Evolutionary conservation across 257 asterid genomes (phyloP), one percentile per base, ranked within the genome.

Genomic region (Asclepias syriaca): DNA sequence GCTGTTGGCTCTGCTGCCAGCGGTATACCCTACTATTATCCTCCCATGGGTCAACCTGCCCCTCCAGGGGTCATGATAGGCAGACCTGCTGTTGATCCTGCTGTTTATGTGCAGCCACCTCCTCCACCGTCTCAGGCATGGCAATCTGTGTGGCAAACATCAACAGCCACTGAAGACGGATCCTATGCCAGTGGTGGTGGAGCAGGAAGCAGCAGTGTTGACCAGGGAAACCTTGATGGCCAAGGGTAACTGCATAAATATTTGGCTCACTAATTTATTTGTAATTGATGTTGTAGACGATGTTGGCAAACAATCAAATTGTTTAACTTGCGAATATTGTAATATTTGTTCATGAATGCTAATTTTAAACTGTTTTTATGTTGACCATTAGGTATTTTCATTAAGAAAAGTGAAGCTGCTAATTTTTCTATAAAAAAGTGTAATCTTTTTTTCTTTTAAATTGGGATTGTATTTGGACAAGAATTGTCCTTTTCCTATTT

Each of bases 61-160:
- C 82, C 80, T 1, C 72, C 78, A 3, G 87, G 82, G 57, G 80
- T 84, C 45, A 87, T 92, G 92, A 86, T 92, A 65, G 97, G 97
- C 0, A 82, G 93, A 70, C 94, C 92, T 39, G 91, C 88, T 22
- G 80, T 90, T 71, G 96, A 87, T 87, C 90, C 96, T 8, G 75
- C 81, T 21, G 72, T 92, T 60, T 88, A 87, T 77, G 86, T 78
- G 77, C 90, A 82, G 86, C 85, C 81, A 18, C 85, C 87, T 32
- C 87, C 92, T 60, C 90, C 86, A 56, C 88, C 97, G 27, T 84
- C 96, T 54, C 97, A 88, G 83, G 91, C 95, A 66, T 90, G 96
- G 96, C 95, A 88, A 82, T 86, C 92, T 5, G 92, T 87, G 43
- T 90, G 96, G 96, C 95, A 86, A 88, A 72, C 88, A 9, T 70